A percentile compares a stretch with the other conserved stretches of the same genome.
These are phyloP conservation scores for Apophysomyces trapeziformis DNA, from an alignment of 371 early-diverging fungal genomes.

Conservation along the genomic window DNA sequence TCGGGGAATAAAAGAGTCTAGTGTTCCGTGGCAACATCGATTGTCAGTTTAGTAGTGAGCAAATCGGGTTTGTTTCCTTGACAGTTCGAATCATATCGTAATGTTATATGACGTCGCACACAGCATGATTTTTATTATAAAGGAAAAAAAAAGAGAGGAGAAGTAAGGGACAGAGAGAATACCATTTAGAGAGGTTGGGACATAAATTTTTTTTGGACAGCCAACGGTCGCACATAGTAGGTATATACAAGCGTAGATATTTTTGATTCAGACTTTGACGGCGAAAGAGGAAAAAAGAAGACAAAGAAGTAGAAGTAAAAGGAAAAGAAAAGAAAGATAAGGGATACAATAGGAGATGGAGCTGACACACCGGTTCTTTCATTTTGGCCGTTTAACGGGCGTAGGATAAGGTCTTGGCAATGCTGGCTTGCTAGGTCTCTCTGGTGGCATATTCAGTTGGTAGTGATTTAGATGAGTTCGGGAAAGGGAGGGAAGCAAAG, in stretches of 20 bases:
- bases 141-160: background rate
- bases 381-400: conserved; percentile 31
- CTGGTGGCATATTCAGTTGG: conserved; percentile 29
- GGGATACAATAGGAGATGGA: background rate
- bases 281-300: background rate
- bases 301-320: background rate
- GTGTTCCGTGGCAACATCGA: background rate
- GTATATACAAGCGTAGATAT: conserved; percentile 3
- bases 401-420: conserved; percentile 33
- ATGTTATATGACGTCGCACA: conserved; percentile 9
- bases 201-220: conserved; percentile 9
- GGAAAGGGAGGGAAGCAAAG: background rate
- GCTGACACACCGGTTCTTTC: conserved; percentile 7
- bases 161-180: background rate
- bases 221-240: conserved; percentile 8
- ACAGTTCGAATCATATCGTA: conserved; percentile 2
- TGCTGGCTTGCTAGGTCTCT: conserved; percentile 36
- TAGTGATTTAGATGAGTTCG: background rate
- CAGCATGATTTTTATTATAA: conserved; percentile 5
- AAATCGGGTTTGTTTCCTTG: conserved; percentile 7
- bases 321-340: background rate
- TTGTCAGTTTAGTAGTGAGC: conserved; percentile 3
- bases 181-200: background rate
- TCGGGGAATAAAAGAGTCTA: background rate
- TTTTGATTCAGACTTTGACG: background rate